Evolutionary conservation across 164 flowering plant genomes (phyloP).

Genomic region (Berberis vulgaris): DNA sequence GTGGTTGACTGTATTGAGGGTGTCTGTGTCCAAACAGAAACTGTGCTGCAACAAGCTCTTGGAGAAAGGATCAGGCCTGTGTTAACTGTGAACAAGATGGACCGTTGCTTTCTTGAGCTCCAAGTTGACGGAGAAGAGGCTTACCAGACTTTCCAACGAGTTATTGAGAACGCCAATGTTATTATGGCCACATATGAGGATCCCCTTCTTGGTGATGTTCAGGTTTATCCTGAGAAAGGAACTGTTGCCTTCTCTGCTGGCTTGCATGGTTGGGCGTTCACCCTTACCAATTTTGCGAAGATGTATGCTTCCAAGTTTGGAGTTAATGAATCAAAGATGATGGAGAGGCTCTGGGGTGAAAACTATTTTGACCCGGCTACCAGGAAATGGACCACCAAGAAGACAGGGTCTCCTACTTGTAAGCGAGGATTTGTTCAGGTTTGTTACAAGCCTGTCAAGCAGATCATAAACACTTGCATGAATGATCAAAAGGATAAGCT

Average conservation of each 20-base stretch:
- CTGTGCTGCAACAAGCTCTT: conserved; percentile 5
- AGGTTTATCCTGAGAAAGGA: conserved; percentile 5
- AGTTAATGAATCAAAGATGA: conserved; percentile 3
- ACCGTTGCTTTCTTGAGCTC: conserved; percentile 20
- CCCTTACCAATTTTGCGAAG: conserved; percentile 11
- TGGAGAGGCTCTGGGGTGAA: conserved; percentile 16
- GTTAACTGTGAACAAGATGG: neutral
- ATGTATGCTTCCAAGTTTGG: conserved; percentile 14
- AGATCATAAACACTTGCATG: conserved; percentile 27
- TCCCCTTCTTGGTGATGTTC: too few species aligned
- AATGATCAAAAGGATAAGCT: conserved; percentile 22
- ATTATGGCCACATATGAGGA: too few species aligned
- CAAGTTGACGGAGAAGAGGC: conserved; percentile 5
- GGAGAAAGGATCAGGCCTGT: conserved; percentile 16
- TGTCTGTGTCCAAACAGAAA: too few species aligned
- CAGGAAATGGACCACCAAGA: conserved; percentile 23
- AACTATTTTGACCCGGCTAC: conserved; percentile 11
- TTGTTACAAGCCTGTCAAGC: conserved; percentile 30
- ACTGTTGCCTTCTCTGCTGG: conserved; percentile 8
- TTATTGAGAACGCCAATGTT: conserved; percentile 10
- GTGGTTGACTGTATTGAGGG: too few species aligned
- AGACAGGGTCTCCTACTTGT: conserved; percentile 25
- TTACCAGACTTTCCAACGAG: conserved; percentile 3
- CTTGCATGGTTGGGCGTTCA: conserved; percentile 10
- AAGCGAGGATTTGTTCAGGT: conserved; percentile 30